These are phyloP conservation scores for Pseudofabraea citricarpa DNA, from an alignment of 2,329 filamentous ascomycete species.

Conservation along the genomic window DNA sequence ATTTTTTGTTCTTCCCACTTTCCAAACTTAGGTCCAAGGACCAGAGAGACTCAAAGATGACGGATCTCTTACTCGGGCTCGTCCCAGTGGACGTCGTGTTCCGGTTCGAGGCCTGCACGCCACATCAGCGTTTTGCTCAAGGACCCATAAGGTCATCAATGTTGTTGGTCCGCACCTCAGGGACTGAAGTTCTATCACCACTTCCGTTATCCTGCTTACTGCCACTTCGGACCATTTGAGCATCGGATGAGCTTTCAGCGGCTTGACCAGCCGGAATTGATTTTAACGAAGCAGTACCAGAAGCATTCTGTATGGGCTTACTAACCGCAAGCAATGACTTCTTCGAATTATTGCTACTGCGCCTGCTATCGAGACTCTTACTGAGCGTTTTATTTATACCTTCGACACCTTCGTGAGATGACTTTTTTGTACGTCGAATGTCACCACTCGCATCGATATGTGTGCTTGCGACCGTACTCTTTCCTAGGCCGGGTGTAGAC, in stretches of 20 bases:
- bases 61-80: slow-evolving; percentile 40
- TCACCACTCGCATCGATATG: slow-evolving; percentile 82
- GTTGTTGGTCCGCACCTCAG: slow-evolving; percentile 21
- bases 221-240: slow-evolving; percentile 12
- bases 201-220: slow-evolving; percentile 9
- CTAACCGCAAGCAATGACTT: slow-evolving; percentile 53
- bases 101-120: slow-evolving; percentile 15
- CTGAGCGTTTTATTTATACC: slow-evolving; percentile 74
- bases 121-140: slow-evolving; percentile 21
- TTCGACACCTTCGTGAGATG: slow-evolving; percentile 52
- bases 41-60: slow-evolving; percentile 61
- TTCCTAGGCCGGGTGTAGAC: slow-evolving; percentile 85
- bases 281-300: slow-evolving; percentile 20
- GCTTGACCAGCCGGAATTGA: slow-evolving; percentile 15
- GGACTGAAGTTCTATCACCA: slow-evolving; percentile 9
- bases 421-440: slow-evolving; percentile 41
- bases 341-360: slow-evolving; percentile 81
- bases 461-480: slow-evolving; percentile 84
- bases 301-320: slow-evolving; percentile 16
- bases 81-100: slow-evolving; percentile 11
- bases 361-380: slow-evolving; percentile 85
- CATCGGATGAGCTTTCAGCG: slow-evolving; percentile 14
- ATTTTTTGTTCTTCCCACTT: slow-evolving; percentile 28
- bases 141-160: slow-evolving; percentile 25
- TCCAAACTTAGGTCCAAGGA: slow-evolving; percentile 54